Percentiles rank a stretch among this genome's conserved stretches.
Evolutionary conservation across 768 basidiomycete genomes (phyloP).

Genomic region (Suillus ampliporus): DNA sequence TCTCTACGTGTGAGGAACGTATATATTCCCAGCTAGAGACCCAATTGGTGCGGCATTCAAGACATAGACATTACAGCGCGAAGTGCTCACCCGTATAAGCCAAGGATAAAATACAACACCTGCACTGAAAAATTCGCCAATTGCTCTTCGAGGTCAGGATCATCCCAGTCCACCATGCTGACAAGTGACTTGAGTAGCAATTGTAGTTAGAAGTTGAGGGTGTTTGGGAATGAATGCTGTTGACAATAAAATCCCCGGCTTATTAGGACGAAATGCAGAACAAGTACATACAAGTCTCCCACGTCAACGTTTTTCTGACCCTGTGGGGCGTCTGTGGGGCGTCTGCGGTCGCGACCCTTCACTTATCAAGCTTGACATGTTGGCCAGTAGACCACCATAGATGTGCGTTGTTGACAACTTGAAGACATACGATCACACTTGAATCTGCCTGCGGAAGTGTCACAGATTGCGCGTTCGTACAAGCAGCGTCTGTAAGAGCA

Average conservation of each 20-base stretch:
- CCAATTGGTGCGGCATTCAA: too few species aligned
- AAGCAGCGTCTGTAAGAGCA: neutral
- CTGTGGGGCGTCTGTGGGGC: neutral
- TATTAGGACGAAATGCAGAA: neutral
- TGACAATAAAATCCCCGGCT: neutral
- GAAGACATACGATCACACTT: too few species aligned
- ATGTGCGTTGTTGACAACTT: too few species aligned
- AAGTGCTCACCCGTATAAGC: neutral
- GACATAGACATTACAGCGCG: neutral
- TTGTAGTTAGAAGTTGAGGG: neutral
- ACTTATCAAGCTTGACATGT: too few species aligned
- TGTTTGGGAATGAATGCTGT: neutral
- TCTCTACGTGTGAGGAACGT: neutral
- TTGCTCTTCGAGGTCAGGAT: neutral
- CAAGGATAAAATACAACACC: neutral
- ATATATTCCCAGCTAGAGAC: conserved; percentile 5
- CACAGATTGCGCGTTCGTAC: neutral
- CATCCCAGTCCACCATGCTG: conserved; percentile 1
- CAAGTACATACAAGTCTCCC: neutral
- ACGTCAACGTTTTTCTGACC: neutral
- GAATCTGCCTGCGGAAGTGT: neutral
- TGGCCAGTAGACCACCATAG: too few species aligned
- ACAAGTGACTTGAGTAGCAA: neutral
- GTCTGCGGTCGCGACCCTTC: too few species aligned
- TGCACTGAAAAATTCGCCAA: neutral